A percentile compares a stretch with the other conserved stretches of the same genome.
These are phyloP conservation scores for Trichoderma aggressivum DNA, from an alignment of 2,329 filamentous ascomycete genomes.

Conservation along the genomic window DNA sequence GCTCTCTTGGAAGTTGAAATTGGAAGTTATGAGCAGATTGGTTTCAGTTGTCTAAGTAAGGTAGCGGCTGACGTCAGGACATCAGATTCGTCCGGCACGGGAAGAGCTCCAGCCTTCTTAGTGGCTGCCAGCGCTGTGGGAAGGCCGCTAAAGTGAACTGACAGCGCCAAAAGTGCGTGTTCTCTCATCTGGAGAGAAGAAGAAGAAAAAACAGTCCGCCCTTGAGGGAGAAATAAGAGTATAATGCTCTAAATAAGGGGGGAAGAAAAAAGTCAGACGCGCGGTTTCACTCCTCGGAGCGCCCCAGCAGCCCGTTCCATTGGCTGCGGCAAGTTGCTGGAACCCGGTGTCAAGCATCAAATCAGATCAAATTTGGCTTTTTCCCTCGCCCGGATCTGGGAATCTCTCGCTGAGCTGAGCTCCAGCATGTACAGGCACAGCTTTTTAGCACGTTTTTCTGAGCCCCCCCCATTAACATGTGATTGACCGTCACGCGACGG, in stretches of 20 bases:
- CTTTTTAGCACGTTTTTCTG: not conserved
- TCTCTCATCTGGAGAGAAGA: not conserved
- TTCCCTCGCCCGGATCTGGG: not conserved
- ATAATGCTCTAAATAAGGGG: not conserved
- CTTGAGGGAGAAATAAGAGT: not conserved
- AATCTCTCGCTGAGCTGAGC: not conserved
- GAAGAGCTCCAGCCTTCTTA: slow-evolving; percentile 8
- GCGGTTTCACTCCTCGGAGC: not conserved
- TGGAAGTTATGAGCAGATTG: not conserved
- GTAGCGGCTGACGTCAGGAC: slow-evolving; percentile 11
- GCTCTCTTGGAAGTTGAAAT: not conserved
- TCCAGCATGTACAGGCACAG: not conserved
- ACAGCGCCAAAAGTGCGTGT: not conserved
- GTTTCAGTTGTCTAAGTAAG: not conserved
- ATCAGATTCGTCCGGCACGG: not conserved
- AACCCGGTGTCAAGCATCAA: not conserved
- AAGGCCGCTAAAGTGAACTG: not conserved
- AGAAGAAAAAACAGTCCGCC: not conserved
- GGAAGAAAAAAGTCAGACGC: not conserved
- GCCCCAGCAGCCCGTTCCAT: slow-evolving; percentile 4
- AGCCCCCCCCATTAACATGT: slow-evolving; percentile 9
- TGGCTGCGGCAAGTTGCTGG: slow-evolving; percentile 5
- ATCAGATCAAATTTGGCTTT: not conserved
- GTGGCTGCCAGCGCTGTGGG: not conserved
- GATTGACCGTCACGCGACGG: slow-evolving; percentile 16